Conservation (phyloP, 176 grass and related monocot genomes). For the Thinopyrum elongatum region DNA sequence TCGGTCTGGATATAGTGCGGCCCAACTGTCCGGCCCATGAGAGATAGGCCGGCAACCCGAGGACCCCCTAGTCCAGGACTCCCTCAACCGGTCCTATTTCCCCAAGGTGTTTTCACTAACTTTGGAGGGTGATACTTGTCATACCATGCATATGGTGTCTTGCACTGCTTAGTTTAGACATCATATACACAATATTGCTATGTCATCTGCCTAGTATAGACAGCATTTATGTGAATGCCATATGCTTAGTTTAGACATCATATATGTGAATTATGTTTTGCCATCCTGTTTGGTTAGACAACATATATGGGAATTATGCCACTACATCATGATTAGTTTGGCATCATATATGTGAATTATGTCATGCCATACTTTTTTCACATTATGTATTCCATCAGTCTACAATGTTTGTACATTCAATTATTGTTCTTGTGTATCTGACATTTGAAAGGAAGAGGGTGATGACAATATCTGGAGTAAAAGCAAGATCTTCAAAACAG, state of each 20-base stretch:
- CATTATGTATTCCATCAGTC: neutral
- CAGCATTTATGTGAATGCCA: neutral
- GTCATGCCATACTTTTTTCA: neutral
- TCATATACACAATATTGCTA: neutral
- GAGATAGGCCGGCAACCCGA: no score
- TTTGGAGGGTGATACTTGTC: neutral
- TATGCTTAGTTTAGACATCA: neutral
- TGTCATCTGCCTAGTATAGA: neutral
- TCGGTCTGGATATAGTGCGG: no score
- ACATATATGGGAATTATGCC: no score
- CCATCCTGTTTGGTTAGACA: no score
- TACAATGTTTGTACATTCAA: neutral
- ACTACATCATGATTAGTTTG: no score
- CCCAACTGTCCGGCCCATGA: no score
- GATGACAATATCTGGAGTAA: neutral
- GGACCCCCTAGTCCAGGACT: no score
- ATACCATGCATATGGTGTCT: no score
- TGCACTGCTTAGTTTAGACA: no score
- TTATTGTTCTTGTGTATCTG: neutral
- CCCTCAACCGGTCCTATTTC: neutral
- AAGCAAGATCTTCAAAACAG: neutral
- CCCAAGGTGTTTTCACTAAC: neutral
- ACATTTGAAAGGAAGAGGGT: neutral
- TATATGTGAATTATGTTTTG: no score
- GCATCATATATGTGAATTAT: no score